Conservation (phyloP, 768 basidiomycete species). For the Naganishia vaughanmartiniae region DNA sequence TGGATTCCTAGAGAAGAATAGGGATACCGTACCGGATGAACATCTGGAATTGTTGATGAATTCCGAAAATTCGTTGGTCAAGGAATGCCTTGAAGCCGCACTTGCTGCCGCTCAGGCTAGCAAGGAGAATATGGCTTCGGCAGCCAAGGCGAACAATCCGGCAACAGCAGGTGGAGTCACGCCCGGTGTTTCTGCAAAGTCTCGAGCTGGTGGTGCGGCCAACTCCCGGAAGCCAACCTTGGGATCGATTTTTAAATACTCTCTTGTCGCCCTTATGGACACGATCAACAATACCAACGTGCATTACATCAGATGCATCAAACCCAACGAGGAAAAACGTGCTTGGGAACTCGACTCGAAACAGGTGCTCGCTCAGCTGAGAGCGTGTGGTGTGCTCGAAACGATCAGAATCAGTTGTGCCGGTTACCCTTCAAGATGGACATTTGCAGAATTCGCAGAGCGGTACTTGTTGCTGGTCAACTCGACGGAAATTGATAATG, state of each 20-base stretch:
- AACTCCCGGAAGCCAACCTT: slow-evolving; percentile 85
- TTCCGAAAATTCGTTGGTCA: slow-evolving; percentile 88
- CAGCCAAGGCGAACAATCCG: slow-evolving; percentile 50
- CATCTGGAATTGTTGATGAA: slow-evolving; percentile 82
- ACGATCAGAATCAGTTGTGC: slow-evolving; percentile 98
- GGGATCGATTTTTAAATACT: slow-evolving; percentile 96
- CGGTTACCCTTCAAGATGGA: slow-evolving; percentile 97
- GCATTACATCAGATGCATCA: slow-evolving; percentile 98
- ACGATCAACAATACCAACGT: slow-evolving; percentile 96
- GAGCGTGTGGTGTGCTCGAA: slow-evolving; percentile 97
- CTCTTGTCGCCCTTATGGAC: slow-evolving; percentile 89
- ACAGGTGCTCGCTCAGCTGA: slow-evolving; percentile 88
- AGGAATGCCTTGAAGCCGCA: slow-evolving; percentile 89
- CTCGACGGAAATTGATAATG: slow-evolving; percentile 15
- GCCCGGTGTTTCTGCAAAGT: slow-evolving; percentile 39
- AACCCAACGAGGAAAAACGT: slow-evolving; percentile 92
- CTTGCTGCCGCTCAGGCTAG: slow-evolving; percentile 59
- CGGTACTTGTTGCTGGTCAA: slow-evolving; percentile 58
- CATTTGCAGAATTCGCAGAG: slow-evolving; percentile 96
- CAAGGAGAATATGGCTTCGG: slow-evolving; percentile 35
- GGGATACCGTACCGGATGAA: slow-evolving; percentile 97
- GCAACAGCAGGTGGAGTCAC: slow-evolving; percentile 50
- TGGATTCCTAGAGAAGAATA: slow-evolving; percentile 97
- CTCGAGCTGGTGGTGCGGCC: slow-evolving; percentile 52
- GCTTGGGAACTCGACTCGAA: slow-evolving; percentile 97